Evolutionary conservation across 2,329 filamentous ascomycete species (phyloP).

Genomic region (Apiospora saccharicola): DNA sequence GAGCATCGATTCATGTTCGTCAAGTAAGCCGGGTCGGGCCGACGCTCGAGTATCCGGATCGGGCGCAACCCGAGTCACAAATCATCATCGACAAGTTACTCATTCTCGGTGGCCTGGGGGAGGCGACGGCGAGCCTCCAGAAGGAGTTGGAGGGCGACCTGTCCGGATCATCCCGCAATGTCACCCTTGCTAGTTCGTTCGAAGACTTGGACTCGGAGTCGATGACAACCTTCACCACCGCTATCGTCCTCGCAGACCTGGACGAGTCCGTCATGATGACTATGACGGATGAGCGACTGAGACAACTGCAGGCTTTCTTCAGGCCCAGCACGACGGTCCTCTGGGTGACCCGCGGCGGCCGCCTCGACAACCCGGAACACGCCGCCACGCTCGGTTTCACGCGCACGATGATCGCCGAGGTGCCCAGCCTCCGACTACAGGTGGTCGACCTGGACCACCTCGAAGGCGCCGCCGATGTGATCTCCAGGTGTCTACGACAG

Average conservation of each 20-base stretch:
- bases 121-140: background rate
- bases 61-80: background rate
- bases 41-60: background rate
- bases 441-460: slow-evolving; percentile 38
- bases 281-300: slow-evolving; percentile 44
- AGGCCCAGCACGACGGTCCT: slow-evolving; percentile 35
- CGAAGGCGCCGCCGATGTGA: slow-evolving; percentile 25
- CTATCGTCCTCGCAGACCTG: slow-evolving; percentile 47
- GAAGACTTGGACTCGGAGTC: background rate
- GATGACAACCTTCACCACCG: slow-evolving; percentile 37
- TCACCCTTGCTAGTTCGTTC: background rate
- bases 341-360: slow-evolving; percentile 37
- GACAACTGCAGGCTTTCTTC: slow-evolving; percentile 36
- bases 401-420: slow-evolving; percentile 41
- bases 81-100: background rate
- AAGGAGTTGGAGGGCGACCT: background rate
- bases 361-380: slow-evolving; percentile 35
- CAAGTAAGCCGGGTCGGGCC: slow-evolving; percentile 26
- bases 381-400: slow-evolving; percentile 42
- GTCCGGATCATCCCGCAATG: no score
- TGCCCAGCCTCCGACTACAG: slow-evolving; percentile 38
- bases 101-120: background rate
- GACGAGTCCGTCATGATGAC: slow-evolving; percentile 43
- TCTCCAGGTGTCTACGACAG: slow-evolving; percentile 33
- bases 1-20: slow-evolving; percentile 47